phyloP scores from a whole-genome alignment of 1,284 basidiomycete species.

The Ganoderma multipileum region DNA sequence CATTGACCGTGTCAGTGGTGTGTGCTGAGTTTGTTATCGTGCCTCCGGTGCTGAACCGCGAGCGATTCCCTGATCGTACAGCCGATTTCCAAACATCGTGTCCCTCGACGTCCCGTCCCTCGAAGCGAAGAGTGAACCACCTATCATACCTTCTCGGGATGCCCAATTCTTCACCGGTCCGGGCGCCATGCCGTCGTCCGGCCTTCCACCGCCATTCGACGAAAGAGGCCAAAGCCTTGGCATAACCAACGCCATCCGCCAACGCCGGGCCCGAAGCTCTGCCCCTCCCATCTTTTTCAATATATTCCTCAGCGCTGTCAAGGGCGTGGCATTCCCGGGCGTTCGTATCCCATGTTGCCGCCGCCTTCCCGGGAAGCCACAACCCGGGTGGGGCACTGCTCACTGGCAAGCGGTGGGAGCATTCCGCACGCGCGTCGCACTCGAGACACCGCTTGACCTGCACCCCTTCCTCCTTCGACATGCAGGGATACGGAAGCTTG shows the following conservation, averaged over 20 bases:
- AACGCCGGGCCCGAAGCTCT: not conserved
- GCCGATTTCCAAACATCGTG: not conserved
- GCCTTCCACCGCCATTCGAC: not conserved
- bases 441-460: not conserved
- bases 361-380: not conserved
- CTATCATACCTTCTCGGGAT: not conserved
- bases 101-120: not conserved
- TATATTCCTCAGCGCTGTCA: not conserved
- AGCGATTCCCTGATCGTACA: not conserved
- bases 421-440: not conserved
- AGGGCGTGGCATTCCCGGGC: not conserved
- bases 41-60: not conserved
- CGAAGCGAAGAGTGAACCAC: not conserved
- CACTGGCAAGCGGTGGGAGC: not conserved
- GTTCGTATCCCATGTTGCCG: not conserved
- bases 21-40: not conserved
- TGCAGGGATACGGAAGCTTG: not conserved
- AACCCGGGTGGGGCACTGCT: not conserved
- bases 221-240: not conserved
- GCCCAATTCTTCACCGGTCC: too few relatives aligned
- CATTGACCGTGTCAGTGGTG: not conserved
- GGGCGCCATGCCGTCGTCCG: too few relatives aligned
- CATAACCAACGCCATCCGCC: not conserved
- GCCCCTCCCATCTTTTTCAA: not conserved
- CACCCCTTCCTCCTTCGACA: not conserved